These are phyloP conservation scores for Podaxis sp. DNA, from an alignment of 768 basidiomycete genomes.

Conservation along the genomic window DNA sequence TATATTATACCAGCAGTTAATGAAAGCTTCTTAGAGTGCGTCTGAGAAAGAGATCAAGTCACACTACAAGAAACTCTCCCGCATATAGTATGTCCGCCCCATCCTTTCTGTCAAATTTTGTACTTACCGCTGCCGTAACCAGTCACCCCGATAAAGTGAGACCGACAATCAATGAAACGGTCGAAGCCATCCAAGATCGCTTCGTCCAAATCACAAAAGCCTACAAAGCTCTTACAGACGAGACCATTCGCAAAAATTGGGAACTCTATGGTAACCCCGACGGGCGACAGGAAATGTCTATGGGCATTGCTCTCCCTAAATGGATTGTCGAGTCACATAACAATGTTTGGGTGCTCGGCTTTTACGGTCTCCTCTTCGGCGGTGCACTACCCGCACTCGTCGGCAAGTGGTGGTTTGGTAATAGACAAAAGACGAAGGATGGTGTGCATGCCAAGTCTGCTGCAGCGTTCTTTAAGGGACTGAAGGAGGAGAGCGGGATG, in stretches of 20 bases:
- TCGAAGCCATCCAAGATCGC: constrained; percentile 79
- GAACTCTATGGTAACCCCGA: constrained; percentile 92
- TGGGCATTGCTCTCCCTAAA: constrained; percentile 92
- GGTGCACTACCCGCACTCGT: constrained; percentile 84
- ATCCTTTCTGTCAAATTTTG: neutral
- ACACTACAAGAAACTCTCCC: constrained; percentile 89
- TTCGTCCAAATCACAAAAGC: constrained; percentile 97
- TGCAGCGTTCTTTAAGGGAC: constrained; percentile 80
- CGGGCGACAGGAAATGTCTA: constrained; percentile 90
- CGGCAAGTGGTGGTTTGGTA: constrained; percentile 97
- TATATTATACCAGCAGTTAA: neutral
- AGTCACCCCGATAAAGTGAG: constrained; percentile 98
- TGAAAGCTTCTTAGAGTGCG: constrained; percentile 43
- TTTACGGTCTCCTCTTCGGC: constrained; percentile 88
- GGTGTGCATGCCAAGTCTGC: constrained; percentile 82
- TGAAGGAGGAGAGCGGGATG: constrained; percentile 79
- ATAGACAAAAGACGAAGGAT: constrained; percentile 87
- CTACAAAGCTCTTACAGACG: constrained; percentile 95
- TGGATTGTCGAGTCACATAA: constrained; percentile 95
- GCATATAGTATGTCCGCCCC: constrained; percentile 63
- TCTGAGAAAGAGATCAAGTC: constrained; percentile 93
- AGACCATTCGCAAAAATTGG: constrained; percentile 87
- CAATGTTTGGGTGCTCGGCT: constrained; percentile 85
- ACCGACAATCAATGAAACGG: constrained; percentile 76
- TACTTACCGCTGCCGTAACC: neutral